A percentile compares a stretch with the other conserved stretches of the same genome.
Evolutionary conservation across 179 eudicot species (phyloP).

Genomic region (Silene noctiflora): DNA sequence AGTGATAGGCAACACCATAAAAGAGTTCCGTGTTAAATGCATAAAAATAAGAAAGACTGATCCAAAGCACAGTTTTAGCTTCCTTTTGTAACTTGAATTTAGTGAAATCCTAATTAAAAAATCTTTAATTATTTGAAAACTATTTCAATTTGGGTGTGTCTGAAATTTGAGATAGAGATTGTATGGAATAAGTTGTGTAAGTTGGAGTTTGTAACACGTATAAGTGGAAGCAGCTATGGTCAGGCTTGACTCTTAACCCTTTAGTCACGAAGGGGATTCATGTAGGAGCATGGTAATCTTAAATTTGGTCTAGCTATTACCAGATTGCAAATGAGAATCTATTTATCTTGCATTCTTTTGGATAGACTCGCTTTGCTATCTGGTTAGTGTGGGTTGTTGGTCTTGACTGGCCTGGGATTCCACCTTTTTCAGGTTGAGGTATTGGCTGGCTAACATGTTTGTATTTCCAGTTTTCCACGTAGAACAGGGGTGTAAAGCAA

Average conservation of each 20-base stretch:
- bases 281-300: neutral
- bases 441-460: too few species aligned
- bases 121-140: neutral
- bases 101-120: neutral
- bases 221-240: constrained; percentile 1
- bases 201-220: neutral
- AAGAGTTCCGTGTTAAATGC: neutral
- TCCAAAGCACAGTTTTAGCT: neutral
- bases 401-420: neutral
- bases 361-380: neutral
- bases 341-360: neutral
- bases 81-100: neutral
- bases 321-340: neutral
- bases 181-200: neutral
- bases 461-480: too few species aligned
- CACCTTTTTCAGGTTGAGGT: too few species aligned
- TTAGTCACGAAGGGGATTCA: neutral
- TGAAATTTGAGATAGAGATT: neutral
- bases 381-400: neutral
- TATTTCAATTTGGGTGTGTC: neutral
- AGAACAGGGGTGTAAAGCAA: neutral
- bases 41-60: neutral
- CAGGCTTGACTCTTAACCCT: neutral
- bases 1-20: too few species aligned
- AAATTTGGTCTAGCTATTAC: neutral